Percentiles rank a stretch among this genome's conserved stretches.
Conservation (phyloP, 352 stramenopile genomes). For the Phytophthora tentaculata region DNA sequence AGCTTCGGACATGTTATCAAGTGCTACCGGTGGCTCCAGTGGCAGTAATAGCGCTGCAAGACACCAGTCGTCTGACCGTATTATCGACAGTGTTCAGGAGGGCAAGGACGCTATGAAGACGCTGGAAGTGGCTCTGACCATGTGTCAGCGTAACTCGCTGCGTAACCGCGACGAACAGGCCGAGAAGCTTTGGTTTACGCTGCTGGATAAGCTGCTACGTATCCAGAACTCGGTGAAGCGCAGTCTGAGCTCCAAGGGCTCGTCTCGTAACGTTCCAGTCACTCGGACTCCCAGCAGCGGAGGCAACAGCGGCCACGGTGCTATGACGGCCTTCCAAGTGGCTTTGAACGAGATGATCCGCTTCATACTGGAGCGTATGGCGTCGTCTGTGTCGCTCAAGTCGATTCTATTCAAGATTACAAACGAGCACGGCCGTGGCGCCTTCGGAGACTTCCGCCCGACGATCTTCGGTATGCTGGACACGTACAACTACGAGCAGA, state of each 20-base stretch:
- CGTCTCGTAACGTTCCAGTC: conserved; percentile 55
- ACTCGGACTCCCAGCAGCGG: conserved; percentile 39
- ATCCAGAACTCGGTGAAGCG: conserved; percentile 93
- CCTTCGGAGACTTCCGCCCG: conserved; percentile 94
- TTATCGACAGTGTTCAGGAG: conserved; percentile 83
- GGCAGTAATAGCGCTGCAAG: conserved; percentile 22
- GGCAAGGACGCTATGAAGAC: conserved; percentile 89
- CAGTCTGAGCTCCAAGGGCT: conserved; percentile 78
- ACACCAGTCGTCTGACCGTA: conserved; percentile 77
- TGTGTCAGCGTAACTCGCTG: conserved; percentile 94
- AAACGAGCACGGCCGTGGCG: conserved; percentile 92
- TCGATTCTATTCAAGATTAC: conserved; percentile 96
- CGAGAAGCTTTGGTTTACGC: conserved; percentile 95
- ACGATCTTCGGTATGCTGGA: conserved; percentile 95
- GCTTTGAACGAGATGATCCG: conserved; percentile 92
- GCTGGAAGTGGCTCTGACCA: conserved; percentile 90
- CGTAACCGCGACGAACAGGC: conserved; percentile 89
- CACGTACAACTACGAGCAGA: conserved; percentile 92
- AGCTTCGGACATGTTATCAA: conserved; percentile 44
- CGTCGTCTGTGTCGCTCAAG: conserved; percentile 92
- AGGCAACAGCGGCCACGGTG: conserved; percentile 67
- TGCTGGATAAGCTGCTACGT: conserved; percentile 93
- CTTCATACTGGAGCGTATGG: conserved; percentile 95
- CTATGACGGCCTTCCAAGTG: conserved; percentile 89
- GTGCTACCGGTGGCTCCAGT: conserved; percentile 18